Evolutionary conservation across 768 basidiomycete species (phyloP), one percentile per base, ranked within the genome.

Genomic region (Mycena venus): DNA sequence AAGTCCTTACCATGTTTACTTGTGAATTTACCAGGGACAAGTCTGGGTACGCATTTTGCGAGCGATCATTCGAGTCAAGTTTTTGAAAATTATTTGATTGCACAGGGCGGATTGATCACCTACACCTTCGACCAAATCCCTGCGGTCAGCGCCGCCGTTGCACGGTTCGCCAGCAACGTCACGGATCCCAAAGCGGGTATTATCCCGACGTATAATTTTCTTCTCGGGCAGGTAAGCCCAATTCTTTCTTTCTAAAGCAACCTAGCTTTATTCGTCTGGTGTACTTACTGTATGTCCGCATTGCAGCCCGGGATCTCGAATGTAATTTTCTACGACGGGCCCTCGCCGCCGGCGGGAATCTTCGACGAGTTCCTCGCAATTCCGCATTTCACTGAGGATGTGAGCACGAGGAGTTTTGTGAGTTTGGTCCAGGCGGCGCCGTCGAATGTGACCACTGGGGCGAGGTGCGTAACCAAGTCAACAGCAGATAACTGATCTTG

Each of bases 311-410:
- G 78, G 2, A 78, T 85, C 8, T 79, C 78, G 3, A 78, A 82
- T 10, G 65, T 90, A 4, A 63, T 93, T 27, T 93, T 93, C 80
- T 93, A 93, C 75, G 89, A 93, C 76, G 88, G 75, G 0, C 91
- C 91, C 17, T 84, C 79, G 0, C 86, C 86, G 0, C 90, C 90
- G 0, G 69, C 74, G 0, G 90, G 88, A 1, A 85, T 90, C 31
- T 91, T 91, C 72, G 89, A 91, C 70, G 85, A 84, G 11, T 89
- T 90, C 80, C 74, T 90, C 27, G 82, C 83, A 1, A 88, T 91
- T 40, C 87, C 87, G 3, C 66, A 78, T 21, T 56, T 88, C 27
- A 78, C 78, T 4, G 79, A 80, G 65, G 85, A 89, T 69, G 78
- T 90, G 3, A 77, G 70, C 2, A 88, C 88, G 0, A 81, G 86